Percentiles rank a stretch among this genome's conserved stretches.
Conservation (phyloP, 2,329 filamentous ascomycete genomes). For the Ophiobolus disseminans region DNA sequence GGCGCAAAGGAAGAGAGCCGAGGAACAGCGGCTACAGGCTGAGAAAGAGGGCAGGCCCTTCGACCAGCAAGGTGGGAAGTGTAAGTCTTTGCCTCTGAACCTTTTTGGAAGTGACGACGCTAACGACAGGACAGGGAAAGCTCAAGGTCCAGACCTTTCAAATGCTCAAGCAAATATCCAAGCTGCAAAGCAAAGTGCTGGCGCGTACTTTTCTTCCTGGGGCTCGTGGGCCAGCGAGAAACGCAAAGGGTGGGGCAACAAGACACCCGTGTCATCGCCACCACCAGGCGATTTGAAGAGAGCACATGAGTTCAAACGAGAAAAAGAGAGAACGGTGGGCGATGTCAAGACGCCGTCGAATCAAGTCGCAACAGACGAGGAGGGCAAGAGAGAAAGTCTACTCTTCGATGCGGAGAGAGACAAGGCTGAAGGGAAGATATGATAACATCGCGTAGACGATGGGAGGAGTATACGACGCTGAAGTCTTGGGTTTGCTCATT, state of each 20-base stretch:
- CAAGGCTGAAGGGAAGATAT: neutral
- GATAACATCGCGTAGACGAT: neutral
- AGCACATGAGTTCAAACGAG: constrained; percentile 35
- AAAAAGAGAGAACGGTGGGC: constrained; percentile 21
- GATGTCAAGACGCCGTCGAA: neutral
- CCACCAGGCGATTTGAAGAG: constrained; percentile 35
- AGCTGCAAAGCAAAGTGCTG: constrained; percentile 63
- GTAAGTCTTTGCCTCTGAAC: constrained; percentile 19
- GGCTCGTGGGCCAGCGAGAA: constrained; percentile 75
- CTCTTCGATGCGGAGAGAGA: constrained; percentile 28
- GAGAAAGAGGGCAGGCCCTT: constrained; percentile 34
- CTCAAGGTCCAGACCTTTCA: constrained; percentile 57
- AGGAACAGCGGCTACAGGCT: constrained; percentile 59
- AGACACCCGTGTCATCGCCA: constrained; percentile 31
- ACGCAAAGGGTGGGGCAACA: constrained; percentile 55
- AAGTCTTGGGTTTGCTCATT: neutral
- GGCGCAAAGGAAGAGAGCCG: constrained; percentile 69
- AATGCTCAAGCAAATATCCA: constrained; percentile 63
- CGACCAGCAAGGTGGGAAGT: constrained; percentile 25
- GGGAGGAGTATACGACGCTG: neutral
- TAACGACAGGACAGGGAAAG: constrained; percentile 26
- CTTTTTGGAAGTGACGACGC: neutral
- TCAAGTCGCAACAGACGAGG: constrained; percentile 6
- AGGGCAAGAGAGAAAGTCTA: constrained; percentile 22
- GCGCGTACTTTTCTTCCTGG: constrained; percentile 70